A percentile compares a stretch with the other conserved stretches of the same genome.
phyloP scores from a whole-genome alignment of 1,139 yeast species.

The Geotrichum restrictum region DNA sequence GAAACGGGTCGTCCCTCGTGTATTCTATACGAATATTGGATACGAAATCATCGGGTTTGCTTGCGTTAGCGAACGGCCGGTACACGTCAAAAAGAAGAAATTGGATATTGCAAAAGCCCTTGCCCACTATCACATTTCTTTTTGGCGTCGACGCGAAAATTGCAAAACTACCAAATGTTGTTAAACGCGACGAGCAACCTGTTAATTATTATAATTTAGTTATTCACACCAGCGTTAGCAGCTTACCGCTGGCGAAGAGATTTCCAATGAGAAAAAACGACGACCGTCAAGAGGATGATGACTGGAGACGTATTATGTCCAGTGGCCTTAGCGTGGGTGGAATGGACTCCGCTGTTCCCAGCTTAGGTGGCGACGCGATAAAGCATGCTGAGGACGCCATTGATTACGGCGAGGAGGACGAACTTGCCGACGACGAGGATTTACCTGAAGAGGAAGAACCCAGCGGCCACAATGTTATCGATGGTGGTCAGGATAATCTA shows the following conservation, averaged over 20 bases:
- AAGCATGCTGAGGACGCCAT: slow-evolving; percentile 88
- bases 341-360: slow-evolving; percentile 24
- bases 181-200: no score
- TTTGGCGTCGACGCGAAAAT: neutral
- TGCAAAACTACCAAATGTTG: neutral
- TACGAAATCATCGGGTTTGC: no score
- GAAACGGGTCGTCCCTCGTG: no score
- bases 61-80: no score
- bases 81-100: no score
- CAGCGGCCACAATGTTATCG: slow-evolving; percentile 24
- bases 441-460: slow-evolving; percentile 43
- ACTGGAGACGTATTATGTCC: slow-evolving; percentile 29
- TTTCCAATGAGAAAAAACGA: slow-evolving; percentile 10
- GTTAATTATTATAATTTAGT: no score
- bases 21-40: no score
- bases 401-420: slow-evolving; percentile 88
- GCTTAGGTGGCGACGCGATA: slow-evolving; percentile 31
- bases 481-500: slow-evolving; percentile 33
- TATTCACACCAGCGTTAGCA: neutral
- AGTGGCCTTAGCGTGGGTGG: slow-evolving; percentile 29
- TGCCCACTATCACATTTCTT: neutral
- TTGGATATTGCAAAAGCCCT: no score
- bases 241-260: neutral
- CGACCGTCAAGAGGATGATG: slow-evolving; percentile 26
- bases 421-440: slow-evolving; percentile 71